These are phyloP conservation scores for Ceratocystis colombiana DNA, from an alignment of 2,329 filamentous ascomycete species.

Conservation along the genomic window DNA sequence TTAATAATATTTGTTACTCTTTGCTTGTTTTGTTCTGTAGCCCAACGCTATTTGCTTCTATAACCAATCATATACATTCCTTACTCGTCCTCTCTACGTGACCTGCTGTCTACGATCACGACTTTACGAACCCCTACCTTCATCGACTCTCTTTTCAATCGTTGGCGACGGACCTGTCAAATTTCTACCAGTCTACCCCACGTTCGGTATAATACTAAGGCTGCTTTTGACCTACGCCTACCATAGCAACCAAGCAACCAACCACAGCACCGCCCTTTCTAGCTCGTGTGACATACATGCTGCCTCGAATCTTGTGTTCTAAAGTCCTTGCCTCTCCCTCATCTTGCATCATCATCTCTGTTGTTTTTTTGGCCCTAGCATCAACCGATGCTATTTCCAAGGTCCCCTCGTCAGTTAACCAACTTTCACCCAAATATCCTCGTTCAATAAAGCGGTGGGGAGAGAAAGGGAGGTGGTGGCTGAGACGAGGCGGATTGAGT, in stretches of 20 bases:
- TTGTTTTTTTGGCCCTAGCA: neutral
- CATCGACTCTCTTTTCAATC: neutral
- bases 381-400: neutral
- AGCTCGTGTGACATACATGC: neutral
- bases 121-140: neutral
- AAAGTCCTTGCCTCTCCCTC: neutral
- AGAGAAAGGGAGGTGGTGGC: slow-evolving; percentile 5
- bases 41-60: slow-evolving; percentile 6
- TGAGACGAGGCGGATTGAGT: neutral
- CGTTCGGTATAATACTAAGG: neutral
- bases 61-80: neutral
- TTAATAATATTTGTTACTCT: slow-evolving; percentile 4
- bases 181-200: neutral
- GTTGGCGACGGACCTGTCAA: neutral
- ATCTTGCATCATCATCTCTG: neutral
- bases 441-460: slow-evolving; percentile 11
- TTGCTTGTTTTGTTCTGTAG: slow-evolving; percentile 1
- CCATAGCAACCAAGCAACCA: too few species aligned
- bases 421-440: slow-evolving; percentile 12
- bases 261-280: neutral
- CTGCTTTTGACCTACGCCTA: too few species aligned
- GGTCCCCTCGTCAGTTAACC: neutral
- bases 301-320: neutral
- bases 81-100: neutral
- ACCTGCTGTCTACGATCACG: neutral